Base-by-base conservation (phyloP, 148 eudicot genomes). In the Amaranthus cruentus region DNA sequence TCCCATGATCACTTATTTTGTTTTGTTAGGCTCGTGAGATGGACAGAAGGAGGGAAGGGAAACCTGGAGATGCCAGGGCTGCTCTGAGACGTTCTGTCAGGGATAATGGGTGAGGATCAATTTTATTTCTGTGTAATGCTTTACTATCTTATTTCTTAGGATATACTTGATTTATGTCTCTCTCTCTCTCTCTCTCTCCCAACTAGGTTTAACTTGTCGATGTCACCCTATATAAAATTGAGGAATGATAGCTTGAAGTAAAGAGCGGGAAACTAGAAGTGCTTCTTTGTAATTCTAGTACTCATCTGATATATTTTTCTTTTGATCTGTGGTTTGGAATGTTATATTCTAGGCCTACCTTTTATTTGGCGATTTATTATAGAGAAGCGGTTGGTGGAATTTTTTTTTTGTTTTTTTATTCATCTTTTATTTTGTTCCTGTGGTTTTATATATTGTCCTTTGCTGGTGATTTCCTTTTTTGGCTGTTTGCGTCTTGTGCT, bases 11-110 rank as follows among this genome's bases (percentile, higher is more conserved):
- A 59, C 53, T 47, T 69, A 54, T 14, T 56, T 49, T 21, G 9
- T 71, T 55, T 75, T 60, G 18, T 62, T 79, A 95, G 97, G 97
- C 97, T 70, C 91, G 97, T 59, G 99, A 95, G 57, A 95, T 95
- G 99, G 99, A 95, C 69, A 90, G 86, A 77, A 86, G 97, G 73
- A 90, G 85, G 80, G 99, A 95, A 76, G 97, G 99, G 50, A 88
- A 78, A 69, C 99, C 99, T 76, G 99, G 99, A 55, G 99, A 95
- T 77, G 93, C 88, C 55, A 84, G 99, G 83, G 91, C 90, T 78
- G 87, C 84, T 60, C 69, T 87, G 55, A 84, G 99, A 79, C 99
- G 97, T 73, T 88, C 99, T 54, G 96, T 95, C 70, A 86, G 99
- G 80, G 99, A 95, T 64, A 95, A 90, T 73, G 99, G 96, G 99